phyloP scores from a whole-genome alignment of 2,329 filamentous ascomycete species.

The Harringtonia lauricola region DNA sequence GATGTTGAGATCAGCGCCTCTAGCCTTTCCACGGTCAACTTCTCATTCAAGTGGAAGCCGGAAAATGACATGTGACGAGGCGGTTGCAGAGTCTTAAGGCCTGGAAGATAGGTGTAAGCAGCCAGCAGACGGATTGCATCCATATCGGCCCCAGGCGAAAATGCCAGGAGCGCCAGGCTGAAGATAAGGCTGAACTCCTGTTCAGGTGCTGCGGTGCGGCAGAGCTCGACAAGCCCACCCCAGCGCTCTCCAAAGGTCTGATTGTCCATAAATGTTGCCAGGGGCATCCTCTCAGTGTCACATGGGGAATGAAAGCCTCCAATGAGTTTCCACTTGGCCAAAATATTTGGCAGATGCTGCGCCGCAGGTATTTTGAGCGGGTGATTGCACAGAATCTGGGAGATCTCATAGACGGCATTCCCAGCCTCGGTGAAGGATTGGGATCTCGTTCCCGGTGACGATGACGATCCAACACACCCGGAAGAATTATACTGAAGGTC shows the following conservation, averaged over 20 bases:
- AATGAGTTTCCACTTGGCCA: constrained; percentile 1
- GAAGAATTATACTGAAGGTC: constrained; percentile 2
- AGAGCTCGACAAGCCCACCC: constrained; percentile 15
- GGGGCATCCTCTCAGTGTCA: not conserved
- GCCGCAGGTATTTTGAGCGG: not conserved
- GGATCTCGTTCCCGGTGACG: not conserved
- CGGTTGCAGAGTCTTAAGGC: constrained; percentile 24
- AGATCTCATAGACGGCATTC: not conserved
- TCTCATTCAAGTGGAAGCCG: constrained; percentile 4
- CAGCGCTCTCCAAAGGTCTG: constrained; percentile 10
- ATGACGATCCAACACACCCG: not conserved
- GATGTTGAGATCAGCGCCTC: not conserved
- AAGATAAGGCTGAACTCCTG: constrained; percentile 13
- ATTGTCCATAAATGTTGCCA: constrained; percentile 1
- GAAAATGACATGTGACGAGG: constrained; percentile 8
- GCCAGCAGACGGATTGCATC: constrained; percentile 23
- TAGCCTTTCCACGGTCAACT: not conserved
- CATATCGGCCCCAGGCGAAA: constrained; percentile 15
- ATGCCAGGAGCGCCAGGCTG: constrained; percentile 15
- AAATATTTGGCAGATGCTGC: not conserved
- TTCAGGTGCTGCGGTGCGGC: constrained; percentile 1
- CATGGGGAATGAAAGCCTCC: not conserved
- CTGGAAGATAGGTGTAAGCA: constrained; percentile 28
- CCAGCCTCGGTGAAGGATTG: not conserved
- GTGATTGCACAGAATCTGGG: not conserved